Evolutionary conservation across 805 yeast genomes (phyloP), one percentile per base, ranked within the genome.

Genomic region (Ogataea neopini): DNA sequence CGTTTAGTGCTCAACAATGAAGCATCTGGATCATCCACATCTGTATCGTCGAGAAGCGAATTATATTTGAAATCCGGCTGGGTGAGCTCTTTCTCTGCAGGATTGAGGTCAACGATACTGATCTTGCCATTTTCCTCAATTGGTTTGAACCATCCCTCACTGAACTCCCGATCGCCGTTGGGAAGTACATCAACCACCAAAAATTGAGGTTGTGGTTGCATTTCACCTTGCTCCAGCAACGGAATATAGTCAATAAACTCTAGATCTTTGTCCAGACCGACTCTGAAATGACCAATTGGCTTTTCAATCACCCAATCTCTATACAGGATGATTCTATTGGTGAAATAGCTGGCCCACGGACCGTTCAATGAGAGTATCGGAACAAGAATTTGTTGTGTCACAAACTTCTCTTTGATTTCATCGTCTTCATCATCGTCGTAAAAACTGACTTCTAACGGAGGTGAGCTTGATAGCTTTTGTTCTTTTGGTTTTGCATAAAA

Each of bases 301-400:
- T 19, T 50, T 15, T 51, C 49, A 29, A 43, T 38, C 5, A 61
- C 53, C 70, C 70, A 66, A 44, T 66, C 70, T 48, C 54, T 58
- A 43, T 57, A 64, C 8, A 66, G 30, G 2, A 66, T 59, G 20
- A 66, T 52, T 36, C 70, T 48, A 39, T 61, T 62, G 1, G 62
- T 58, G 43, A 51, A 66, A 37, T 57, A 59, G 29, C 50, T 48
- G 2, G 66, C 59, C 50, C 63, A 45, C 1, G 61, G 55, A 1
- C 63, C 60, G 33, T 57, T 63, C 34, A 66, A 38, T 4, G 69
- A 60, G 9, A 66, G 44, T 3, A 52, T 52, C 1, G 70, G 70
- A 1, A 66, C 67, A n/a, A 66, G 47, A 7, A 64, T 62, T 28
- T 54, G 58, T 47, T 65, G 68, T n/a, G 52, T 50, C 9, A 63